Conservation (phyloP, 352 stramenopile species). For the Phytophthora sp. region DNA sequence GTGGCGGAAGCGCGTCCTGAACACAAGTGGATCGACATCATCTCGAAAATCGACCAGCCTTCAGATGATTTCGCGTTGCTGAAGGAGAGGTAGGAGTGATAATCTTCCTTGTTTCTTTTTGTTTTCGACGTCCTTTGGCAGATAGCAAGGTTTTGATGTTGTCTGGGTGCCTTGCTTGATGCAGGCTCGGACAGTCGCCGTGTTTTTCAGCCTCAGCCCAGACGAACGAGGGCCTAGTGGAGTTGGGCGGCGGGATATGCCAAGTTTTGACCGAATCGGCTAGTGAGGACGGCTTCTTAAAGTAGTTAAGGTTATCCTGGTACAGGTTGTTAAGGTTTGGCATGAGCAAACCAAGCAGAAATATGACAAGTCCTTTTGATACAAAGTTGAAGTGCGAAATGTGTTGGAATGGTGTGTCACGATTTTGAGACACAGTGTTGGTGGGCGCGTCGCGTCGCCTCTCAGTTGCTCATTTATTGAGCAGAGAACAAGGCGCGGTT, state of each 20-base stretch:
- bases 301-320: constrained; percentile 18
- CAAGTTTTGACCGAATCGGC: constrained; percentile 46
- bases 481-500: constrained; percentile 14
- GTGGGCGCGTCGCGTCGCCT: background rate
- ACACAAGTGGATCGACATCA: constrained; percentile 84
- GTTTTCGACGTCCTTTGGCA: too few species aligned
- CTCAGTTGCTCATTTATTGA: constrained; percentile 21
- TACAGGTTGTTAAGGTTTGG: background rate
- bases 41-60: constrained; percentile 84
- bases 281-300: constrained; percentile 16
- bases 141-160: too few species aligned
- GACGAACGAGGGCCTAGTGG: constrained; percentile 77
- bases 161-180: too few species aligned
- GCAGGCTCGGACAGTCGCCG: constrained; percentile 30
- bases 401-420: constrained; percentile 1
- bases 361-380: too few species aligned
- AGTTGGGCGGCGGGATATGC: constrained; percentile 64
- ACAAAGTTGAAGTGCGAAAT: constrained; percentile 2
- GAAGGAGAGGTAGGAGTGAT: constrained; percentile 37
- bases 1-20: constrained; percentile 46
- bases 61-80: constrained; percentile 49
- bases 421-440: background rate
- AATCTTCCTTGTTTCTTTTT: background rate
- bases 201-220: constrained; percentile 64
- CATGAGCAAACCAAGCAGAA: too few species aligned